Evolutionary conservation across 2,329 filamentous ascomycete species (phyloP), one percentile per base, ranked within the genome.

Genomic region (Sordariomycetes sp.): DNA sequence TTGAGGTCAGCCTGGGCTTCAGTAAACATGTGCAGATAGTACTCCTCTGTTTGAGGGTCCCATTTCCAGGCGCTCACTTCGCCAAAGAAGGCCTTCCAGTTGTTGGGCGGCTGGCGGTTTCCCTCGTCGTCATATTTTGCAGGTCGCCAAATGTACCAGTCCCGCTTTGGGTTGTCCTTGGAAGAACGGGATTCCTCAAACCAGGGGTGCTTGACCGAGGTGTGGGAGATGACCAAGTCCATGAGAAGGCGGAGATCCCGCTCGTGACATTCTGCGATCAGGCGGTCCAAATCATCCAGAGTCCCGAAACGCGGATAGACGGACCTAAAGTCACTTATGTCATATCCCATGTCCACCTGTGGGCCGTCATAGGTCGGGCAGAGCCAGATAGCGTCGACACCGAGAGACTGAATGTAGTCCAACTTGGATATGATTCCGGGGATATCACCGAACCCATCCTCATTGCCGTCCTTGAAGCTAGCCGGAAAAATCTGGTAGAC

Each of bases 201-300:
- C 87, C 87, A 91, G 3, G 77, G 75, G 64, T 89, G 85, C 66
- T 83, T 72, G 61, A 77, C 70, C 51, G 70, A 75, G 1, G 86
- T 90, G 67, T 91, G 87, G 61, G 90, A 90, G 57, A 89, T 80
- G 1, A 90, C 88, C 11, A 90, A 71, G 64, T 90, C 87, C 63
- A 90, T 79, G 24, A 90, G 78, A 12, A 90, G 72, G 66, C 84
- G 86, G 79, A 90, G 87, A 2, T 78, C 80, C 2, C 83, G 74
- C 35, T 77, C 68, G 60, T 89, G 85, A 28, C 83, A 78, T 25
- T 78, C 78, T 54, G 81, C 69, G 57, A 86, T 84, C 58, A 90
- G 70, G 1, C 72, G 68, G 55, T 89, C 85, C 24, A 90, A 81
- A 66, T 91, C 86, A 55, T 74, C 73, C 46, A 91, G 72, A 20